Evolutionary conservation across 1,284 basidiomycete genomes (phyloP), one percentile per base, ranked within the genome.

Genomic region (Ceratobasidium theobromae): DNA sequence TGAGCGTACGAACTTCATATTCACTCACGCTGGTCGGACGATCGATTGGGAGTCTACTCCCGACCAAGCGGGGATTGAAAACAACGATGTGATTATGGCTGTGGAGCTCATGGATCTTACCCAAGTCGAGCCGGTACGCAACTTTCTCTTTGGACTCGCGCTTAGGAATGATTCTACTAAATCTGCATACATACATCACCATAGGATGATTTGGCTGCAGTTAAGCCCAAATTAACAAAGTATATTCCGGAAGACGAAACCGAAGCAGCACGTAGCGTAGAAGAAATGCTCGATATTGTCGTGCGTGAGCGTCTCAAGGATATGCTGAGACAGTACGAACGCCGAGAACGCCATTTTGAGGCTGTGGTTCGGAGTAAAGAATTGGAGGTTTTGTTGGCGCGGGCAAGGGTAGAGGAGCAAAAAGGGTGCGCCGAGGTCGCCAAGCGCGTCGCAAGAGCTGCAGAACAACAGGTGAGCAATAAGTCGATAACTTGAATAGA

Each of bases 41-140:
- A 75, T 93, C 21, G 87, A 90, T 66, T 80, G 84, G 18, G 87
- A 91, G 49, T 84, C 86, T 74, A 91, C 90, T 9, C 86, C 89
- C n/a, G 90, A 92, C 74, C 89, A 92, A 70, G 82, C 85, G 48
- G 87, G 86, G 1, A 88, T 93, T 79, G 89, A 92, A 71, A 87
- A 91, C 71, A 85, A 86, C 5, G 91, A 93, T 74, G 88, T 91
- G 76, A 90, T 93, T 72, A 77, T 91, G 55, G 90, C 91, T 16
- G 86, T 93, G 11, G 90, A 93, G 78, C 76, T 93, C 74, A 89
- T 92, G 88, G 90, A 93, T 73, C 78, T 93, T 70, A 92, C 90
- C 28, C 86, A 89, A 69, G 70, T 57, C 41, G 70, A 71, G 4
- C 33, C 66, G 45, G 68, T 66, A 18, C 33, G 57, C 68, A 16